A percentile compares a stretch with the other conserved stretches of the same genome.
These are phyloP conservation scores for Dichotomocladium elegans DNA, from an alignment of 371 early-diverging fungal species.

Conservation along the genomic window DNA sequence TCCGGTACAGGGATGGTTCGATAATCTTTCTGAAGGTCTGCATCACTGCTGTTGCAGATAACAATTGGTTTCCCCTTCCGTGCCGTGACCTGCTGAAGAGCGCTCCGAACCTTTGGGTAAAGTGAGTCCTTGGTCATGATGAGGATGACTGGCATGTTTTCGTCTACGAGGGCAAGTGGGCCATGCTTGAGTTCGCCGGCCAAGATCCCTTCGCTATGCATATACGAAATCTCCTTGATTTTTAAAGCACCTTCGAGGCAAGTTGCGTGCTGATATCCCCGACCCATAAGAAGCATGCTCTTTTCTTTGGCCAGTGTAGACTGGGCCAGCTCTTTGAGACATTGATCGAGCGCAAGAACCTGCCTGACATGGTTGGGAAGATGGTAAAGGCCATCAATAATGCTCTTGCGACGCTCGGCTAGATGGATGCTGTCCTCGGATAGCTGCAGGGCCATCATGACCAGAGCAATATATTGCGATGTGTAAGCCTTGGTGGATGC, in stretches of 20 bases:
- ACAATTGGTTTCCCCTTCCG: constrained; percentile 95
- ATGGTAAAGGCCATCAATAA: constrained; percentile 89
- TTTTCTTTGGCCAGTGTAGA: constrained; percentile 77
- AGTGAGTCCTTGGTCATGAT: constrained; percentile 29
- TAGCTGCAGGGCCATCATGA: constrained; percentile 95
- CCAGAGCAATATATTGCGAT: constrained; percentile 92
- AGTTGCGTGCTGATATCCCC: constrained; percentile 98
- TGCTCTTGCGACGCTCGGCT: constrained; percentile 80
- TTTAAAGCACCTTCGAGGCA: constrained; percentile 98
- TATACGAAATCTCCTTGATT: constrained; percentile 99
- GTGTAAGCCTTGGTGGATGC: constrained; percentile 99
- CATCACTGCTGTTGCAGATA: constrained; percentile 86
- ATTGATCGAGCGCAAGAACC: constrained; percentile 78
- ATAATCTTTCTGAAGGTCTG: constrained; percentile 54
- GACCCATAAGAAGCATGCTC: constrained; percentile 92
- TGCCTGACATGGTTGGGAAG: constrained; percentile 90
- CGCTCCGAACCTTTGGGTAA: constrained; percentile 85
- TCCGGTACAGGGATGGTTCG: constrained; percentile 89
- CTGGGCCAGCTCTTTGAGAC: constrained; percentile 77
- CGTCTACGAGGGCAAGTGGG: constrained; percentile 96
- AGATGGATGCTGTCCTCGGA: constrained; percentile 86
- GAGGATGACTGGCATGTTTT: constrained; percentile 89
- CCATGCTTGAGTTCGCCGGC: constrained; percentile 99
- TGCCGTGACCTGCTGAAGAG: constrained; percentile 94
- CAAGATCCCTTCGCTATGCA: constrained; percentile 95